A percentile compares a stretch with the other conserved stretches of the same genome.
These are phyloP conservation scores for Zalaria sp. DNA, from an alignment of 2,329 filamentous ascomycete genomes.

Conservation along the genomic window DNA sequence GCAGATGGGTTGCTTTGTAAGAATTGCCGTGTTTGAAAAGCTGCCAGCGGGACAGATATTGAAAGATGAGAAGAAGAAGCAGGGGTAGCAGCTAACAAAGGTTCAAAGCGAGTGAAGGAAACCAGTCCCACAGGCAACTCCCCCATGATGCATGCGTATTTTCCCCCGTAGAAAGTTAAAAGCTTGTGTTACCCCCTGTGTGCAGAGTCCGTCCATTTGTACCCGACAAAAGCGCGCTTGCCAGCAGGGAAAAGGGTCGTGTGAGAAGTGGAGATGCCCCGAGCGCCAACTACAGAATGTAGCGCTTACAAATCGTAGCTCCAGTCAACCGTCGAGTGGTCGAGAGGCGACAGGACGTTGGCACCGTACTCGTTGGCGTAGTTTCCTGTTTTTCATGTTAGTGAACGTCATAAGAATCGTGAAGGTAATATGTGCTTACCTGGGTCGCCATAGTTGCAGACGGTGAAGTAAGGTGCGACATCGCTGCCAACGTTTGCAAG, in stretches of 20 bases:
- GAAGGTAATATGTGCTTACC: slow-evolving; percentile 39
- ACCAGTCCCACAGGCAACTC: not conserved
- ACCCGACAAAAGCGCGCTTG: not conserved
- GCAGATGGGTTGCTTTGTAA: too few relatives aligned
- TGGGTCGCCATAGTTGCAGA: slow-evolving; percentile 72
- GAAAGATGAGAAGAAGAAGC: too few relatives aligned
- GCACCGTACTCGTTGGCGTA: slow-evolving; percentile 36
- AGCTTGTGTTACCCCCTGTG: not conserved
- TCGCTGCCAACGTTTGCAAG: slow-evolving; percentile 27
- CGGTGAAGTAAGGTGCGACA: slow-evolving; percentile 52
- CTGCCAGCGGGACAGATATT: too few relatives aligned
- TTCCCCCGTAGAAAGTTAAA: not conserved
- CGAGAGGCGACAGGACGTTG: slow-evolving; percentile 33
- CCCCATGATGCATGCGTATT: not conserved
- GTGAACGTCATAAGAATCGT: slow-evolving; percentile 5
- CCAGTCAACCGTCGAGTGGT: slow-evolving; percentile 4
- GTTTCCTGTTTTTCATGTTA: slow-evolving; percentile 34
- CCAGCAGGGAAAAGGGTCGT: not conserved
- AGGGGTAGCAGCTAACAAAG: not conserved
- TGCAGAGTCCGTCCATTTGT: not conserved
- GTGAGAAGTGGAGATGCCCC: too few relatives aligned
- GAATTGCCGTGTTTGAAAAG: too few relatives aligned
- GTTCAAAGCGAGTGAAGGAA: not conserved
- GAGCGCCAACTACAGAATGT: too few relatives aligned
- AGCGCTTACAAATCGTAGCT: slow-evolving; percentile 4